Conservation (phyloP, 768 basidiomycete genomes). For the Pholiota conissans region DNA sequence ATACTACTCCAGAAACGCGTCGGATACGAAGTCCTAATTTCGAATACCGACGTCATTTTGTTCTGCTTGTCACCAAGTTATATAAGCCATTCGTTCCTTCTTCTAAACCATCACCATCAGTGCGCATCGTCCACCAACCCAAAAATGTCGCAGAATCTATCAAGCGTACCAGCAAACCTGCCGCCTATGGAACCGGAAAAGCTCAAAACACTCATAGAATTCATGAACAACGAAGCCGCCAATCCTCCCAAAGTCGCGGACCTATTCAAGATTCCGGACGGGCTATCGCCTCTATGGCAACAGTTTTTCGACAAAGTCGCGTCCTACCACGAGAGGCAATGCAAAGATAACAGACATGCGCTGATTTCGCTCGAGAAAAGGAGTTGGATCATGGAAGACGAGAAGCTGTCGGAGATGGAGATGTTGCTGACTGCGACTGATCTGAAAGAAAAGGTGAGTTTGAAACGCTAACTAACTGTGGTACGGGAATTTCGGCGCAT, state of each 20-base stretch:
- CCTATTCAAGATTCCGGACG: neutral
- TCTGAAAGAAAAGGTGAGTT: conserved; percentile 4
- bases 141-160: no score
- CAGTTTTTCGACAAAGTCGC: conserved; percentile 8
- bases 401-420: conserved; percentile 10
- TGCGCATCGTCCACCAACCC: no score
- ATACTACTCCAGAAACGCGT: no score
- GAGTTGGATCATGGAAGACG: conserved; percentile 11
- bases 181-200: neutral
- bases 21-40: no score
- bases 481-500: no score
- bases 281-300: conserved; percentile 7
- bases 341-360: neutral
- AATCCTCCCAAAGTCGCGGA: neutral
- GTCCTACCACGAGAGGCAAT: conserved; percentile 5
- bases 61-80: no score
- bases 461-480: neutral
- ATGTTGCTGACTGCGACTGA: conserved; percentile 8
- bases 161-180: neutral
- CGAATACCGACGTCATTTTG: no score
- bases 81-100: no score
- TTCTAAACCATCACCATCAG: no score
- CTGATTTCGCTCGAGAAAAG: conserved; percentile 12
- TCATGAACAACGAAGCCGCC: neutral
- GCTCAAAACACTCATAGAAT: neutral